A percentile compares a stretch with the other conserved stretches of the same genome.
phyloP scores from a whole-genome alignment of 1,284 basidiomycete genomes.

The Trichosporon coremiiforme region DNA sequence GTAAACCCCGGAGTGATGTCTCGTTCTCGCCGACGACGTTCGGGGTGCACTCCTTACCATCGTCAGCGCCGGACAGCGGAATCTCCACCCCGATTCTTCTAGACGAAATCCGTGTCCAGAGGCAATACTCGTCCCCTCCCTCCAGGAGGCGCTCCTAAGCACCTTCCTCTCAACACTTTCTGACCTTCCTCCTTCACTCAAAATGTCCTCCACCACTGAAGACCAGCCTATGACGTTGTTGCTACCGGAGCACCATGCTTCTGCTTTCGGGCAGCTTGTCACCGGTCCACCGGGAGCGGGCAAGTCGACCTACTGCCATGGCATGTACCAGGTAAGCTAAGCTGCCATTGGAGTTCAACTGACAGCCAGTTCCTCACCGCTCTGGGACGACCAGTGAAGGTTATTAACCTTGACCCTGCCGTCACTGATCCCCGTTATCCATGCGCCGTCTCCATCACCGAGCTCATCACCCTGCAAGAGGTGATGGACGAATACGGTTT shows the following conservation, averaged over 20 bases:
- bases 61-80: slow-evolving; percentile 3
- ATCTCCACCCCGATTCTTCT: slow-evolving; percentile 17
- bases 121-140: not conserved
- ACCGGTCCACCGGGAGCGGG: slow-evolving; percentile 90
- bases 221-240: slow-evolving; percentile 16
- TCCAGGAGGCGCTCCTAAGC: slow-evolving; percentile 11
- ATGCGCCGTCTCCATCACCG: slow-evolving; percentile 81
- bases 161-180: not conserved
- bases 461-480: slow-evolving; percentile 82
- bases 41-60: slow-evolving; percentile 19
- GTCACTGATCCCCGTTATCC: slow-evolving; percentile 89
- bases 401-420: slow-evolving; percentile 96
- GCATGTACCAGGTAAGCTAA: slow-evolving; percentile 71
- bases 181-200: not conserved
- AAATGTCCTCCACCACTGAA: slow-evolving; percentile 20
- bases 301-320: slow-evolving; percentile 92
- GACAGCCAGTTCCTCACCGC: slow-evolving; percentile 71
- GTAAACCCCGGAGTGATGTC: slow-evolving; percentile 27
- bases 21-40: slow-evolving; percentile 29
- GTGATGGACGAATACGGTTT: slow-evolving; percentile 84
- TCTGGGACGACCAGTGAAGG: slow-evolving; percentile 76
- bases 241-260: slow-evolving; percentile 31
- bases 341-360: not conserved
- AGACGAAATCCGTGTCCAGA: slow-evolving; percentile 15
- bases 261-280: slow-evolving; percentile 62